Percentiles rank a stretch among this genome's conserved stretches.
Conservation (phyloP, 2,329 filamentous ascomycete species). For the Exophiala sp. region DNA sequence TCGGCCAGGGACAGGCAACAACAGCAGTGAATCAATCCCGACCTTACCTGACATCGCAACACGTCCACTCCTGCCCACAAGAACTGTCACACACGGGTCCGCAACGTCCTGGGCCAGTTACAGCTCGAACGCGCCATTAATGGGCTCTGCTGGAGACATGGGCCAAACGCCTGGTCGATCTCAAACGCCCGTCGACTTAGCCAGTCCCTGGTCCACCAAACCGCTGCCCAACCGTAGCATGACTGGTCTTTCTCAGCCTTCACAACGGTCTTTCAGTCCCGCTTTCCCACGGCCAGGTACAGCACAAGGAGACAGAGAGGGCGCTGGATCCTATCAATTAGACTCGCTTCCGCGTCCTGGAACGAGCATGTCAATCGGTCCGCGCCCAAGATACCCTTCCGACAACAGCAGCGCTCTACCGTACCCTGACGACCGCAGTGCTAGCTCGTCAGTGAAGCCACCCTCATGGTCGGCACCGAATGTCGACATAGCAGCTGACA, state of each 20-base stretch:
- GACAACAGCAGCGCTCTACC: constrained; percentile 20
- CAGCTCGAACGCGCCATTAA: constrained; percentile 58
- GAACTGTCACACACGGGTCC: constrained; percentile 51
- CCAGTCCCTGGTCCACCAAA: constrained; percentile 24
- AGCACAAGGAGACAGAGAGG: constrained; percentile 28
- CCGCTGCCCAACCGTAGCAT: constrained; percentile 21
- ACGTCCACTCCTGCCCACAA: constrained; percentile 35
- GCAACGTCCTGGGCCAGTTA: constrained; percentile 51
- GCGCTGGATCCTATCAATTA: constrained; percentile 30
- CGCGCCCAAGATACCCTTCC: constrained; percentile 18
- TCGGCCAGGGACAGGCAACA: constrained; percentile 49
- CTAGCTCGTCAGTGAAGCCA: constrained; percentile 14
- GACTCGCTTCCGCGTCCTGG: constrained; percentile 30
- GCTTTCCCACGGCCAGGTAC: constrained; percentile 26
- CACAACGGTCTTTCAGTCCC: constrained; percentile 30
- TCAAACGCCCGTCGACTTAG: constrained; percentile 29
- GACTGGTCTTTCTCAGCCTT: constrained; percentile 29
- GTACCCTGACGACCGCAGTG: constrained; percentile 21
- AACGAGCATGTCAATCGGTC: constrained; percentile 23
- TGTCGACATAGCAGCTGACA: constrained; percentile 9
- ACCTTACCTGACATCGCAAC: constrained; percentile 43
- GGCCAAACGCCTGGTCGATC: constrained; percentile 40
- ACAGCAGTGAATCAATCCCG: constrained; percentile 33
- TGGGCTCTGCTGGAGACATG: constrained; percentile 57
- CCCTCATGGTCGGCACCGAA: constrained; percentile 17